phyloP scores from a whole-genome alignment of 2,329 filamentous ascomycete genomes.

The Nigrospora osmanthi region DNA sequence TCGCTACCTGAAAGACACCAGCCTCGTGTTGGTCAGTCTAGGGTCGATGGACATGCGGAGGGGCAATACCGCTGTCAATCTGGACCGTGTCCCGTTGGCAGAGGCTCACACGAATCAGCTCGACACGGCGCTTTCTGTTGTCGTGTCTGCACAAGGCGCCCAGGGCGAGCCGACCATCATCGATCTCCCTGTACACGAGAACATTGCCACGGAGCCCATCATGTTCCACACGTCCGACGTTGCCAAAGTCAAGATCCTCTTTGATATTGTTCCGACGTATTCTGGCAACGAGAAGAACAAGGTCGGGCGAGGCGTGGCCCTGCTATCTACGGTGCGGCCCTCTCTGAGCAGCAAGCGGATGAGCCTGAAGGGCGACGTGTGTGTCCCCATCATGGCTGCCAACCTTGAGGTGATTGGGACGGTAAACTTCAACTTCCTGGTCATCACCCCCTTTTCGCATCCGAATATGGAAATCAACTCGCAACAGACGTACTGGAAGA shows the following conservation, averaged over 20 bases:
- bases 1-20: constrained; percentile 82
- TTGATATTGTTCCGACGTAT: constrained; percentile 94
- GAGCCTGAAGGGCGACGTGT: constrained; percentile 85
- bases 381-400: constrained; percentile 80
- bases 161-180: constrained; percentile 81
- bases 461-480: constrained; percentile 89
- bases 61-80: constrained; percentile 67
- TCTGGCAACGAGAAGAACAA: constrained; percentile 82
- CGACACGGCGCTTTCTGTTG: constrained; percentile 86
- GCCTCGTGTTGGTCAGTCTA: constrained; percentile 84
- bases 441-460: constrained; percentile 91
- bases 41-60: constrained; percentile 94
- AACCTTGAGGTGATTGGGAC: constrained; percentile 86
- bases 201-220: constrained; percentile 87
- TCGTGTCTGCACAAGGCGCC: constrained; percentile 80
- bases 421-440: constrained; percentile 93
- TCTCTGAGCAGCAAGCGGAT: constrained; percentile 79
- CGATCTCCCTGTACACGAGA: constrained; percentile 89
- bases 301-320: constrained; percentile 80
- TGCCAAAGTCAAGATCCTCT: constrained; percentile 77
- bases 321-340: constrained; percentile 80
- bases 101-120: constrained; percentile 89
- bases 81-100: constrained; percentile 80
- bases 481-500: constrained; percentile 94
- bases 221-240: constrained; percentile 76